Conservation (phyloP, 164 flowering plant species). For the Brasenia schreberi region DNA sequence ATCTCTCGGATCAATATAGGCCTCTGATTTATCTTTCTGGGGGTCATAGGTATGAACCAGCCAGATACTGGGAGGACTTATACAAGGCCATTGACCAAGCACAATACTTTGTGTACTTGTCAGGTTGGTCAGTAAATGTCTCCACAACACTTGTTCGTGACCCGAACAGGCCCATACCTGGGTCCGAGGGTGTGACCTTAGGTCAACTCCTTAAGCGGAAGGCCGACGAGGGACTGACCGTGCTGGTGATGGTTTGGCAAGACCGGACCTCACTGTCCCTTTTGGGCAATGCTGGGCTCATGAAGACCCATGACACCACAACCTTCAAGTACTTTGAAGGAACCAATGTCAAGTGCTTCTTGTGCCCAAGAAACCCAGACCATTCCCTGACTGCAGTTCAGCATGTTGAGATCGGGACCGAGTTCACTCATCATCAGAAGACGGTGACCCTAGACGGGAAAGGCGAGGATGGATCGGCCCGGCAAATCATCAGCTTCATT, state of each 20-base stretch:
- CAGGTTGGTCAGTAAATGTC: constrained; percentile 79
- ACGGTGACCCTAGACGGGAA: constrained; percentile 36
- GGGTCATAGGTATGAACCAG: constrained; percentile 48
- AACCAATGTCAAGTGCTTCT: constrained; percentile 38
- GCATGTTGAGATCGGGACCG: constrained; percentile 21
- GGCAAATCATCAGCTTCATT: constrained; percentile 45
- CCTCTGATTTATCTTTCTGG: constrained; percentile 65
- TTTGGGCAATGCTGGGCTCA: constrained; percentile 38
- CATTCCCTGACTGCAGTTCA: constrained; percentile 23
- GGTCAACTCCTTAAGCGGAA: constrained; percentile 48
- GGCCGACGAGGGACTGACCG: constrained; percentile 16
- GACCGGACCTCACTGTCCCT: constrained; percentile 33
- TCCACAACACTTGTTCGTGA: constrained; percentile 50
- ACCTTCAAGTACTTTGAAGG: constrained; percentile 31
- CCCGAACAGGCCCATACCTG: constrained; percentile 20
- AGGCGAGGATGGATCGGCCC: constrained; percentile 9
- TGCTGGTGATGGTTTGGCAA: constrained; percentile 66
- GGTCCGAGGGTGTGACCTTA: constrained; percentile 19
- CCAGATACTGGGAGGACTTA: constrained; percentile 70
- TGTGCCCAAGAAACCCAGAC: constrained; percentile 44
- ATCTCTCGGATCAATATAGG: constrained; percentile 51
- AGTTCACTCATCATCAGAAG: constrained; percentile 72
- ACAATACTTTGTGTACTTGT: constrained; percentile 61
- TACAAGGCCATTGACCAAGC: constrained; percentile 74
- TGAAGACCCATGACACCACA: constrained; percentile 59